A percentile compares a stretch with the other conserved stretches of the same genome.
Evolutionary conservation across 768 basidiomycete species (phyloP).

Genomic region (Galerina marginata): DNA sequence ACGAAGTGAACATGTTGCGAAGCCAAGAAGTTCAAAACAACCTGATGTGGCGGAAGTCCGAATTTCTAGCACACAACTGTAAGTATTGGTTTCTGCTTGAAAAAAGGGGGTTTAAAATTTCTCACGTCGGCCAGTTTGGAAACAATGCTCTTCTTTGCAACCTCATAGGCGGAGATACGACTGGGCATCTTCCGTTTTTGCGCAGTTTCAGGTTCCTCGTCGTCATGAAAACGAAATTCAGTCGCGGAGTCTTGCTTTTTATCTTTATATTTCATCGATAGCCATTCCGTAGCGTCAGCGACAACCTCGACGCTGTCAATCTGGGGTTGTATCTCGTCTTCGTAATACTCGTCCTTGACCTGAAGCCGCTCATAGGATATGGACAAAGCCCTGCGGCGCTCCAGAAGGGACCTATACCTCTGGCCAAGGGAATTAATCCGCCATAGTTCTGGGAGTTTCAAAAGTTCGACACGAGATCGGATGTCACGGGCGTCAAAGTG

Average conservation of each 20-base stretch:
- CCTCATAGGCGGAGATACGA: constrained; percentile 82
- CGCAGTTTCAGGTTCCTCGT: constrained; percentile 55
- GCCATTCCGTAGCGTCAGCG: constrained; percentile 90
- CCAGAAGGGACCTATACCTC: constrained; percentile 85
- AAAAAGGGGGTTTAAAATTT: background rate
- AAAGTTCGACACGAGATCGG: constrained; percentile 67
- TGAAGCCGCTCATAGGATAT: constrained; percentile 72
- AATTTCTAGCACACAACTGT: constrained; percentile 61
- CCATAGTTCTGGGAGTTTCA: constrained; percentile 87
- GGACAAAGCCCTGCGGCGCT: constrained; percentile 68
- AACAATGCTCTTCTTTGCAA: constrained; percentile 80
- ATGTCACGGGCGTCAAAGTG: constrained; percentile 76
- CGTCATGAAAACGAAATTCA: constrained; percentile 75
- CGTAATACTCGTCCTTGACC: constrained; percentile 77
- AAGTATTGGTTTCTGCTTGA: background rate
- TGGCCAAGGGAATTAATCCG: constrained; percentile 87
- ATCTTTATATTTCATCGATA: constrained; percentile 83
- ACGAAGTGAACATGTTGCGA: constrained; percentile 67
- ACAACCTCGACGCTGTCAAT: constrained; percentile 87
- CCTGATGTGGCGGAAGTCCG: constrained; percentile 80
- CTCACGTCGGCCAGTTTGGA: constrained; percentile 81
- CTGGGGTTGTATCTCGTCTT: constrained; percentile 66
- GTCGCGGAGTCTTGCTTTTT: constrained; percentile 60
- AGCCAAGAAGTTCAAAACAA: constrained; percentile 83
- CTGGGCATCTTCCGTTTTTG: constrained; percentile 84